These are phyloP conservation scores for Pholiota molesta DNA, from an alignment of 768 basidiomycete species.

Conservation along the genomic window DNA sequence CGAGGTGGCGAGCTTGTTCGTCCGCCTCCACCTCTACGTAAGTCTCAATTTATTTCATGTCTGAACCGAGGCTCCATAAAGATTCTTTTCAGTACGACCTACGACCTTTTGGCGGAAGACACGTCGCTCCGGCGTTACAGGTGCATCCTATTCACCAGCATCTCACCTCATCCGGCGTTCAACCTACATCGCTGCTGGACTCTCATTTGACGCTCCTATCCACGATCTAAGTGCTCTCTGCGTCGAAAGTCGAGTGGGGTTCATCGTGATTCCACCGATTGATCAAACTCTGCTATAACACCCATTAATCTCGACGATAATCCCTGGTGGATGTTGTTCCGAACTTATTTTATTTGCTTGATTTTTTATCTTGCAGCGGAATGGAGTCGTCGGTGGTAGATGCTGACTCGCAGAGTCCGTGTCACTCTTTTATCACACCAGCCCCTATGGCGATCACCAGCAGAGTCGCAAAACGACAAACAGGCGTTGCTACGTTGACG, in stretches of 20 bases:
- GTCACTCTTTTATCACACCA: not conserved
- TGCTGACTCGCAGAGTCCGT: not conserved
- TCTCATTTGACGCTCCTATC: conserved; percentile 62
- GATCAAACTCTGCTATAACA: conserved; percentile 35
- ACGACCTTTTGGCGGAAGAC: conserved; percentile 83
- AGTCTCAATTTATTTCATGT: conserved; percentile 30
- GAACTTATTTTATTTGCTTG: not conserved
- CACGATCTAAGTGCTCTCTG: conserved; percentile 65
- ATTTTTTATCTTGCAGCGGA: not conserved
- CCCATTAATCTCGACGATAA: not conserved
- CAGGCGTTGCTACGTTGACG: not conserved
- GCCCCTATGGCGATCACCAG: not conserved
- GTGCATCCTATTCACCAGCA: conserved; percentile 72
- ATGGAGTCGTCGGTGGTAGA: not conserved
- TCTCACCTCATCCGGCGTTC: conserved; percentile 75
- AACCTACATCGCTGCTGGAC: conserved; percentile 79
- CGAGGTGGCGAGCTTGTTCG: conserved; percentile 52
- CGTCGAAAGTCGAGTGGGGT: conserved; percentile 58
- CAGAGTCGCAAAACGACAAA: not conserved
- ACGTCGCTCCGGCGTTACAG: conserved; percentile 69
- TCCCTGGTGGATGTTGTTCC: conserved; percentile 6
- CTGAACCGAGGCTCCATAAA: not conserved
- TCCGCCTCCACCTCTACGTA: conserved; percentile 69
- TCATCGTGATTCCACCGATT: conserved; percentile 45
- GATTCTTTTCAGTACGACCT: conserved; percentile 63